Conservation (phyloP, 495 filamentous ascomycete species). For the Aspergillus nidulans region DNA sequence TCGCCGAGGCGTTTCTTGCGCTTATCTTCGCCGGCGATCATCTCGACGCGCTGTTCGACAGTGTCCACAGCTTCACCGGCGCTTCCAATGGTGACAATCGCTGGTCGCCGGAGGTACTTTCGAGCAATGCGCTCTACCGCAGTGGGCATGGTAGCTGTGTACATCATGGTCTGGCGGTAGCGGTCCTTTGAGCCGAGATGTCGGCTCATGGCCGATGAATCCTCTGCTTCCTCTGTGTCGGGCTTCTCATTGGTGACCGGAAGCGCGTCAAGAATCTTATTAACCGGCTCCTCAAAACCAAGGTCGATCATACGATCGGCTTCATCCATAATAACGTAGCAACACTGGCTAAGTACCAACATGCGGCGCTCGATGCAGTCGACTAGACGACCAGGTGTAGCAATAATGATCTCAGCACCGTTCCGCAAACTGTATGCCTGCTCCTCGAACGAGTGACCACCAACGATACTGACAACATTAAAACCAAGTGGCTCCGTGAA, state of each 20-base stretch:
- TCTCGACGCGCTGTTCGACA: constrained; percentile 94
- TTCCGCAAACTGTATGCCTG: constrained; percentile 91
- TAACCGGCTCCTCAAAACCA: constrained; percentile 95
- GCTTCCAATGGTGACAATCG: constrained; percentile 92
- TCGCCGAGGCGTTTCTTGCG: constrained; percentile 94
- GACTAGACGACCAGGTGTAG: constrained; percentile 92
- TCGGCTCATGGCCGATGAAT: constrained; percentile 76
- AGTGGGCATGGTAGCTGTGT: constrained; percentile 96
- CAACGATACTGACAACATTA: constrained; percentile 94
- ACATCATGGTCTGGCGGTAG: constrained; percentile 99
- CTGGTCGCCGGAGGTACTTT: constrained; percentile 90
- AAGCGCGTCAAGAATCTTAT: constrained; percentile 97
- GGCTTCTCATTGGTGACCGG: constrained; percentile 95
- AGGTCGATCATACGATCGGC: constrained; percentile 99
- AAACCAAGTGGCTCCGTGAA: constrained; percentile 90
- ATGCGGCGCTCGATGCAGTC: constrained; percentile 95
- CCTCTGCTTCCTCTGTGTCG: constrained; percentile 89
- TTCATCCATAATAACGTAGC: constrained; percentile 98
- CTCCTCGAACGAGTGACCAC: constrained; percentile 93
- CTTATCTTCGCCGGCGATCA: constrained; percentile 89
- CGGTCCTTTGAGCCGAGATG: constrained; percentile 78
- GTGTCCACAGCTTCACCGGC: constrained; percentile 98
- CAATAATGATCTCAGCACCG: constrained; percentile 97
- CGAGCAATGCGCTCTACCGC: constrained; percentile 93
- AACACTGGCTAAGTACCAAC: constrained; percentile 89